A percentile compares a stretch with the other conserved stretches of the same genome.
Evolutionary conservation across 1,139 yeast genomes (phyloP).

Genomic region (Geotrichum carabidarum): DNA sequence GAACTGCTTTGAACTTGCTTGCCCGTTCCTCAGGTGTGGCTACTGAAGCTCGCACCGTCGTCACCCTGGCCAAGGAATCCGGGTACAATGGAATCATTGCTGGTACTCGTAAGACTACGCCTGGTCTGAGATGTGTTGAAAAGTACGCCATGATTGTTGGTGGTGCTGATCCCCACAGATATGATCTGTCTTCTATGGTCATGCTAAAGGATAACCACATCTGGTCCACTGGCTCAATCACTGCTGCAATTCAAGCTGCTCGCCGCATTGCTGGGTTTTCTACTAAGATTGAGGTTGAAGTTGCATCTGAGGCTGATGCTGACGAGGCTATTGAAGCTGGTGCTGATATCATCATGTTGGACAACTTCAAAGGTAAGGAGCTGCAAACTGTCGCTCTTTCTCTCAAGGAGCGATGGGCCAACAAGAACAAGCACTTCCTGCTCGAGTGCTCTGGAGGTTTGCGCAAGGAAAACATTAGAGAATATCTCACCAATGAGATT

Average conservation of each 20-base stretch:
- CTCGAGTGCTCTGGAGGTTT: slow-evolving; percentile 93
- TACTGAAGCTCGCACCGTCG: slow-evolving; percentile 57
- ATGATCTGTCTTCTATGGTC: slow-evolving; percentile 88
- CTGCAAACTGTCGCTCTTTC: slow-evolving; percentile 60
- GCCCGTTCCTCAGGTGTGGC: slow-evolving; percentile 88
- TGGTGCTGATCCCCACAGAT: slow-evolving; percentile 89
- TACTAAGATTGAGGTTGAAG: slow-evolving; percentile 88
- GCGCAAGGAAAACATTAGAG: slow-evolving; percentile 58
- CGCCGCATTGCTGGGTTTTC: slow-evolving; percentile 82
- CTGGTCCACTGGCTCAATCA: slow-evolving; percentile 87
- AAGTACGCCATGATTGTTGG: slow-evolving; percentile 94
- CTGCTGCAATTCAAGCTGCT: slow-evolving; percentile 74
- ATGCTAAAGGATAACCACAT: slow-evolving; percentile 95
- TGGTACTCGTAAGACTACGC: slow-evolving; percentile 98
- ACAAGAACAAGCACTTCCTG: slow-evolving; percentile 47
- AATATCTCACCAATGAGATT: slow-evolving; percentile 68
- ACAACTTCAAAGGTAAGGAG: slow-evolving; percentile 70
- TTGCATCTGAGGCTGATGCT: slow-evolving; percentile 77
- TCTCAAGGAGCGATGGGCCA: slow-evolving; percentile 53
- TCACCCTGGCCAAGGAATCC: slow-evolving; percentile 57
- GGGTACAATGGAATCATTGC: slow-evolving; percentile 85
- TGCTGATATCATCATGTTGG: slow-evolving; percentile 93
- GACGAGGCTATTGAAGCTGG: slow-evolving; percentile 90
- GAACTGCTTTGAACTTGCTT: slow-evolving; percentile 77
- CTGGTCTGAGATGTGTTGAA: slow-evolving; percentile 81